Evolutionary conservation across 2,329 filamentous ascomycete genomes (phyloP), one percentile per base, ranked within the genome.

Genomic region (Blastomyces emzantsi): DNA sequence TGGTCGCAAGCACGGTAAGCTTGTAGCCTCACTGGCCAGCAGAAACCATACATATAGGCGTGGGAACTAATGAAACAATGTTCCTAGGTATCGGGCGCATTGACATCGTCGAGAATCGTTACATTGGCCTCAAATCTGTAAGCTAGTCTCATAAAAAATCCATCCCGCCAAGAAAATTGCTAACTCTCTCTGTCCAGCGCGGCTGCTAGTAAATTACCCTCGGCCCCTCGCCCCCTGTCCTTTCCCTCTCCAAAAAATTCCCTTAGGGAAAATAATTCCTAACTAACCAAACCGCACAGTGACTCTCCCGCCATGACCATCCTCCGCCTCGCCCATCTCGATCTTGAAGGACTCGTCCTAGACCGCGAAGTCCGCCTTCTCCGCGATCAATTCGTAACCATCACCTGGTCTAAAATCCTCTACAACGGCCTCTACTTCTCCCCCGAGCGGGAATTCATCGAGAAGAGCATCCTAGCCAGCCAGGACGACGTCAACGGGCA

Each of bases 71-170:
- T 56, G 19, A 22, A 47, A 56, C 36, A 56, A 22, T 33, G 8
- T 28, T 9, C 22, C 39, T 39, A 67, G 89, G 89, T 72, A 83
- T 91, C 66, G 89, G 89, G 70, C 80, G 89, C 68, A 86, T 91
- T 70, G 88, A 91, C 75, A 91, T 91, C 72, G 88, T 90, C 65
- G 87, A 90, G 73, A 87, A 88, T 77, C 82, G 88, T 60, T 89
- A 86, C 78, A 87, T 89, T 72, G 88, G 87, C 64, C 80, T 90
- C 68, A 90, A 91, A 62, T 68, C 66, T 61, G 66, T 67, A 65
- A 64, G 66, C 63, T 19, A n/a, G 52, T 30, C 28, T 8, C 17
- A 55, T 57, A 1, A 19, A 13, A 13, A 54, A 56, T 51, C 30
- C 45, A 30, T 13, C 55, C 28, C 9, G 87, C 69, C 90, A 87